These are phyloP conservation scores for Tulasnella sp. DNA, from an alignment of 768 basidiomycete genomes.

Conservation along the genomic window DNA sequence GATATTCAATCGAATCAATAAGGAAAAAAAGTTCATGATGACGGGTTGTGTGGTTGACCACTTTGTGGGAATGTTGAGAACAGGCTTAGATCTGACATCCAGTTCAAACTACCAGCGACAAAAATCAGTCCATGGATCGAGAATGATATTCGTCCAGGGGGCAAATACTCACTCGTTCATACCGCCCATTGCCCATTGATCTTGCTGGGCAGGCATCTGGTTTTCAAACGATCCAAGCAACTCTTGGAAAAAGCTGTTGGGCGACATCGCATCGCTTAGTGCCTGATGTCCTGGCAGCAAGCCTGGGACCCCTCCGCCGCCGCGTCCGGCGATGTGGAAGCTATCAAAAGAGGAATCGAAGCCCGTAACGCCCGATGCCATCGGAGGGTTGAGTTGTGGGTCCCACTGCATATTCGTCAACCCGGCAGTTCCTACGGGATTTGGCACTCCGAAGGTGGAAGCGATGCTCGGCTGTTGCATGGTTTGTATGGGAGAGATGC, in stretches of 20 bases:
- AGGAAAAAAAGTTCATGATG: not conserved
- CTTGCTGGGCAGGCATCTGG: not conserved
- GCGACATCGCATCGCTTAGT: not conserved
- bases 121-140: not conserved
- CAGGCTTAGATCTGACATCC: not conserved
- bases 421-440: not conserved
- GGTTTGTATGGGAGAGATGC: not conserved
- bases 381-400: not conserved
- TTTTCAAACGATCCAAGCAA: not conserved
- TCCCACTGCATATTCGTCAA: not conserved
- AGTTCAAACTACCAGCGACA: not conserved
- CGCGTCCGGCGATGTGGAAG: not conserved
- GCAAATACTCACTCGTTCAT: not conserved
- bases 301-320: not conserved
- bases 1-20: no score
- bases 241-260: constrained; percentile 5
- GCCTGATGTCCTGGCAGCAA: not conserved
- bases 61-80: not conserved
- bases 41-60: not conserved
- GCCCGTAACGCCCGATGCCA: not conserved
- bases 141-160: not conserved
- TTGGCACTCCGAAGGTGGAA: not conserved
- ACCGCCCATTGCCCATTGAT: not conserved
- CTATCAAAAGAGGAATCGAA: not conserved
- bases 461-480: not conserved